Base-by-base conservation (phyloP, 2,329 filamentous ascomycete genomes). In the Penicillium paneum region DNA sequence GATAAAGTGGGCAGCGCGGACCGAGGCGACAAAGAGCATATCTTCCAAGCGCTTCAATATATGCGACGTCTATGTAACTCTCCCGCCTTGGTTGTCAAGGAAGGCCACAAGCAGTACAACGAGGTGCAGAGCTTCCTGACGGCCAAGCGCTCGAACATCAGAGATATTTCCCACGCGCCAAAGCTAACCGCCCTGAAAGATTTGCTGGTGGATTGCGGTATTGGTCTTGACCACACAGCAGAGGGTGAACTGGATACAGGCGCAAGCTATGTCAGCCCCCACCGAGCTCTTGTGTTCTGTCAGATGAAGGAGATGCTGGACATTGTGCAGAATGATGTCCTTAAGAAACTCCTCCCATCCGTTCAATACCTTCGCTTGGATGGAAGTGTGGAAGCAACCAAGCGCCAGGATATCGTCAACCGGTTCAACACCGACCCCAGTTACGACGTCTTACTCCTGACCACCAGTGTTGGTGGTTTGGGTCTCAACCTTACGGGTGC, bases 271-370 rank as follows among this genome's bases (percentile, higher is more conserved):
- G 95, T 99, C 71, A 96, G 94, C 58, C 94, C 93, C 29, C 94
- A 99, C 71, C 90, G 94, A 41, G 95, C 94, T 0, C 83, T 99
- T 28, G 89, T 99, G 63, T 99, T 99, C 80, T 99, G 94, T 67
- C 94, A 99, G 72, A 97, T 99, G 91, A 99, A 99, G 76, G 94
- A 99, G 73, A 99, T 99, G 95, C 82, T 99, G 24, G 94, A 99
- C 73, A 97, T 99, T 84, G 95, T 99, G 2, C 92, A 97, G 70
- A 91, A 89, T 65, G 92, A 93, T 54, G 94, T 99, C 1, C 78
- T 99, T 36, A 91, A 90, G 72, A 88, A 89, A 67, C 82, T 97
- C 75, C 82, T 99, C n/a, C 94, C 94, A 1, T 89, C 88, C 0
- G 92, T 97, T 6, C 94, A 95, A 35, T 97, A 88, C 70, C 83